Evolutionary conservation across 305 asterid species (phyloP).

Genomic region (Solanum hybrid): DNA sequence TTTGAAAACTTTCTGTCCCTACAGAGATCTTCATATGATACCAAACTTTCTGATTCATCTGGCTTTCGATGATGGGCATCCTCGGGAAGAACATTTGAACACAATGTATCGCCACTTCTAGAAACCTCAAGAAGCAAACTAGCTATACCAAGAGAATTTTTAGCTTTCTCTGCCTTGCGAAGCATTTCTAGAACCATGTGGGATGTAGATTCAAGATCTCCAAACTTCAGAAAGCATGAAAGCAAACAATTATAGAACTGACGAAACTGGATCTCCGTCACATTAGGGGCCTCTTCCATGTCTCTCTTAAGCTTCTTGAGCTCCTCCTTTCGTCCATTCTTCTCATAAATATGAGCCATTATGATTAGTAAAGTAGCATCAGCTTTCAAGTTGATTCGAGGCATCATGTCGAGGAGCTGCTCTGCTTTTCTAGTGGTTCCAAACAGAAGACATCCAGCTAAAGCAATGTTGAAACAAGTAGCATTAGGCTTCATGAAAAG

Average conservation of each 20-base stretch:
- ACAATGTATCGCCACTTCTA: slow-evolving; percentile 12
- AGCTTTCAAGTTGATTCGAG: slow-evolving; percentile 61
- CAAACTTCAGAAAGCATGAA: slow-evolving; percentile 73
- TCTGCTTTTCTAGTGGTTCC: slow-evolving; percentile 83
- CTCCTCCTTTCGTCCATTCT: slow-evolving; percentile 82
- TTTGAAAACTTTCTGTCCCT: slow-evolving; percentile 45
- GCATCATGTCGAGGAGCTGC: slow-evolving; percentile 88
- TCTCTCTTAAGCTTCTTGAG: slow-evolving; percentile 72
- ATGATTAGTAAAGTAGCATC: slow-evolving; percentile 57
- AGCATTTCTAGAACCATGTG: slow-evolving; percentile 87
- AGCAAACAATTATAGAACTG: slow-evolving; percentile 74
- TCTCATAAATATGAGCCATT: slow-evolving; percentile 76
- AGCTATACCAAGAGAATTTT: slow-evolving; percentile 54
- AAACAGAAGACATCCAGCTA: slow-evolving; percentile 72
- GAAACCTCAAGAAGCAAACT: slow-evolving; percentile 32
- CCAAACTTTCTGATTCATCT: slow-evolving; percentile 16
- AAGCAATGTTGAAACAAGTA: slow-evolving; percentile 57
- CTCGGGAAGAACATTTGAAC: slow-evolving; percentile 12
- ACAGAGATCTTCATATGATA: slow-evolving; percentile 45
- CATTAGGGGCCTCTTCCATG: slow-evolving; percentile 54
- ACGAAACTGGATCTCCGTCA: slow-evolving; percentile 57
- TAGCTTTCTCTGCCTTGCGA: slow-evolving; percentile 63
- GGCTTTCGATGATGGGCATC: slow-evolving; percentile 14
- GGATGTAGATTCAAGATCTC: slow-evolving; percentile 70
- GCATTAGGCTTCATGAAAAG: slow-evolving; percentile 79